These are phyloP conservation scores for Neospermospora avenae DNA, from an alignment of 2,329 filamentous ascomycete species.

Conservation along the genomic window DNA sequence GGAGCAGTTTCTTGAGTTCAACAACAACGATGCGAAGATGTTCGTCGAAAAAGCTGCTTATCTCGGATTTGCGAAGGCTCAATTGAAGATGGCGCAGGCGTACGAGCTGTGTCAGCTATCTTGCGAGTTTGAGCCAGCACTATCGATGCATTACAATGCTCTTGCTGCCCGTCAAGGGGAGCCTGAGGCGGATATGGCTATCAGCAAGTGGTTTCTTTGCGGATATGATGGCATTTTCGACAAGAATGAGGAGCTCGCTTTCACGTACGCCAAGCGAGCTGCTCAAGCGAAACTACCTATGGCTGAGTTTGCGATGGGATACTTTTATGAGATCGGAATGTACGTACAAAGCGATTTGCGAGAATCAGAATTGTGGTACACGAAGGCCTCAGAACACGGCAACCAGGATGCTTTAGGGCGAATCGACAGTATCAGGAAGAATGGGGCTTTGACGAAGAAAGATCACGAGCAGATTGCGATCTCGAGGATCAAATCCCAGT, in stretches of 20 bases:
- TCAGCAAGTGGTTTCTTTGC: slow-evolving; percentile 98
- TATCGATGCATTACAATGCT: slow-evolving; percentile 94
- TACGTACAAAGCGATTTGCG: slow-evolving; percentile 78
- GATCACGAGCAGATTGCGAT: slow-evolving; percentile 94
- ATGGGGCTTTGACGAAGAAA: slow-evolving; percentile 79
- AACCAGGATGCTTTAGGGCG: slow-evolving; percentile 84
- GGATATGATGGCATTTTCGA: slow-evolving; percentile 88
- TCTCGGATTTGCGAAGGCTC: slow-evolving; percentile 91
- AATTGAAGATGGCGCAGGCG: slow-evolving; percentile 94
- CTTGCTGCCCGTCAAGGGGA: slow-evolving; percentile 90
- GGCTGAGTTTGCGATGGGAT: slow-evolving; percentile 94
- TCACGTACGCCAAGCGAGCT: slow-evolving; percentile 83
- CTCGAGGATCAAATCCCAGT: slow-evolving; percentile 77
- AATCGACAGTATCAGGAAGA: slow-evolving; percentile 78
- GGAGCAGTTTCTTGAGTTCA: slow-evolving; percentile 64
- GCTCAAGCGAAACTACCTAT: slow-evolving; percentile 79
- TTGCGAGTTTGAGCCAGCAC: slow-evolving; percentile 89
- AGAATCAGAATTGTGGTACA: slow-evolving; percentile 86
- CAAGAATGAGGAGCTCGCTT: slow-evolving; percentile 94
- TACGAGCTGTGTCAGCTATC: slow-evolving; percentile 92
- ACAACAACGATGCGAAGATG: slow-evolving; percentile 70
- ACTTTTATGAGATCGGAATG: slow-evolving; percentile 97
- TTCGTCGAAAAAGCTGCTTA: slow-evolving; percentile 97
- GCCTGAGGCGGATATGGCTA: slow-evolving; percentile 88
- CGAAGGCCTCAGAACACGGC: slow-evolving; percentile 81